Conservation (phyloP, 1,284 basidiomycete genomes). For the Pseudozyma flocculosa region DNA sequence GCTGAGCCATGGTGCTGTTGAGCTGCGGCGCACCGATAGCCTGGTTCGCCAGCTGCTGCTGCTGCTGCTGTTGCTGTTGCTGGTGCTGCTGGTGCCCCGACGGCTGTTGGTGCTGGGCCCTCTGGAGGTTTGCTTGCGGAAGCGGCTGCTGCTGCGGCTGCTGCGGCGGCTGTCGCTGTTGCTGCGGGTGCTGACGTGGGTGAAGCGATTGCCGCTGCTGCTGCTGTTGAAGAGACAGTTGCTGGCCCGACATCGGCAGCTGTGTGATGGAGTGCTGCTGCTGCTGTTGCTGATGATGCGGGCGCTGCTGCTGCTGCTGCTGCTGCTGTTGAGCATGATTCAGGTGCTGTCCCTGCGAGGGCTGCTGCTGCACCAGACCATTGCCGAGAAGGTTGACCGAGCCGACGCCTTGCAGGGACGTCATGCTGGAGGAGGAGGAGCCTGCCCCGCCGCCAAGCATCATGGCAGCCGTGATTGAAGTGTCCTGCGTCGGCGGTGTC, state of each 20-base stretch:
- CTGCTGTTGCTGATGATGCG: conserved; percentile 2
- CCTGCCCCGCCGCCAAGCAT: neutral
- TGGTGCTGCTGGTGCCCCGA: conserved; percentile 2
- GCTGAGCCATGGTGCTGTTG: conserved; percentile 9
- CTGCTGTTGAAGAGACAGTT: conserved; percentile 1
- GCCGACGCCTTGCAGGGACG: neutral
- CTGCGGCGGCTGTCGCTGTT: conserved; percentile 9
- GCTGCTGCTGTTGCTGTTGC: conserved; percentile 5
- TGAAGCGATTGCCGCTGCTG: conserved; percentile 3
- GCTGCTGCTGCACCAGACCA: conserved; percentile 13
- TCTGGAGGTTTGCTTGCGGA: conserved; percentile 6
- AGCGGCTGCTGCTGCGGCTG: conserved; percentile 13
- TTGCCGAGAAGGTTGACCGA: conserved; percentile 7
- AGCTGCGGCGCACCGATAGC: neutral
- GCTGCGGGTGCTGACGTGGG: conserved; percentile 7
- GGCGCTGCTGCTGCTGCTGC: conserved; percentile 18
- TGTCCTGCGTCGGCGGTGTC: too few relatives aligned
- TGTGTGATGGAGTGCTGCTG: too few relatives aligned
- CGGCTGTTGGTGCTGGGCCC: conserved; percentile 11
- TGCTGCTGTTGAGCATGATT: conserved; percentile 17
- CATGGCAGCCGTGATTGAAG: too few relatives aligned
- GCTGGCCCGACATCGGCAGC: conserved; percentile 3
- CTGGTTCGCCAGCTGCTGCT: conserved; percentile 9
- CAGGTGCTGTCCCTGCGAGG: conserved; percentile 21
- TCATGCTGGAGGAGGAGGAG: neutral